Percentiles rank a stretch among this genome's conserved stretches.
phyloP scores from a whole-genome alignment of 257 asterid species.

The Salvia splendens region DNA sequence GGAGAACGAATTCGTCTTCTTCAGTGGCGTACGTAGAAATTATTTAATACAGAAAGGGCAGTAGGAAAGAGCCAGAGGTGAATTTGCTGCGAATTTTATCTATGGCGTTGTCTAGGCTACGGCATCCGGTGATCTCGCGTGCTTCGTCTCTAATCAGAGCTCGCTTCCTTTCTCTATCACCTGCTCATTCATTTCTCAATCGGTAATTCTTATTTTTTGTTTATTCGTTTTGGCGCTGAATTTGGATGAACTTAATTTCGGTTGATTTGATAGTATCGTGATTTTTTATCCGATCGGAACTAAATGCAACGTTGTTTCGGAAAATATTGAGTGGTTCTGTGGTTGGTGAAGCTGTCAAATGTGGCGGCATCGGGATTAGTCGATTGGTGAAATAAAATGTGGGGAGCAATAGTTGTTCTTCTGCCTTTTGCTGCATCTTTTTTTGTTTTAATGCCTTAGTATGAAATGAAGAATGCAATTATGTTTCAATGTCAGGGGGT shows the following conservation, averaged over 20 bases:
- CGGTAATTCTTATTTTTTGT: conserved; percentile 42
- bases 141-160: conserved; percentile 74
- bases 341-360: conserved; percentile 25
- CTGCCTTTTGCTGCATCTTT: conserved; percentile 15
- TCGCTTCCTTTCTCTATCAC: conserved; percentile 56
- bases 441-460: conserved; percentile 7
- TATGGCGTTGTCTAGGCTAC: conserved; percentile 93
- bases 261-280: conserved; percentile 20
- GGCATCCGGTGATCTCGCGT: conserved; percentile 74
- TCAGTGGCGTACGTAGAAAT: neutral
- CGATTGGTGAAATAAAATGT: conserved; percentile 18
- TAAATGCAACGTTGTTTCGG: neutral
- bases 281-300: conserved; percentile 16
- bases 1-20: conserved; percentile 10
- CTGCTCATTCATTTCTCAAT: conserved; percentile 46
- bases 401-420: conserved; percentile 9
- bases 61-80: conserved; percentile 27
- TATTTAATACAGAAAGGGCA: conserved; percentile 18
- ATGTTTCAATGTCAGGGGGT: neutral
- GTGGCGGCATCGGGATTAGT: conserved; percentile 24
- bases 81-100: conserved; percentile 44
- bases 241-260: conserved; percentile 26
- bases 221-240: neutral
- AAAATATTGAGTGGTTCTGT: conserved; percentile 29
- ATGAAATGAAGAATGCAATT: neutral